Percentiles rank a stretch among this genome's conserved stretches.
Evolutionary conservation across 73 alveolate genomes (phyloP).

Genomic region (Tetrahymena malaccensis): DNA sequence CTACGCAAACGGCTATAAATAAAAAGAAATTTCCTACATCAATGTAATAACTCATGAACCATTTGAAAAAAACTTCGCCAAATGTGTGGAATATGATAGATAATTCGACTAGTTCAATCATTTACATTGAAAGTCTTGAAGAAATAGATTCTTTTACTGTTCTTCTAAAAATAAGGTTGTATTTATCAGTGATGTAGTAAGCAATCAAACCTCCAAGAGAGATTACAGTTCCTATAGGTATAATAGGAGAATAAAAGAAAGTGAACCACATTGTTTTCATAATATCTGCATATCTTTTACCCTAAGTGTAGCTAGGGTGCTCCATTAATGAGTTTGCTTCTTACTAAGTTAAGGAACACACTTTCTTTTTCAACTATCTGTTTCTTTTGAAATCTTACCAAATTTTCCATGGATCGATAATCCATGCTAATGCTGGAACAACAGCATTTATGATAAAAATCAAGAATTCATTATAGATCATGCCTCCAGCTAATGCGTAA

Average conservation of each 20-base stretch:
- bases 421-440: slow-evolving; percentile 33
- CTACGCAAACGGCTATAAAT: slow-evolving; percentile 5
- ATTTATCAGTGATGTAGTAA: slow-evolving; percentile 29
- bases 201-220: slow-evolving; percentile 15
- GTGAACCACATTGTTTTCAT: slow-evolving; percentile 49
- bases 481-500: slow-evolving; percentile 36
- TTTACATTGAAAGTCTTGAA: slow-evolving; percentile 9
- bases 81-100: slow-evolving; percentile 12
- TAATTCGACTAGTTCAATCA: slow-evolving; percentile 28
- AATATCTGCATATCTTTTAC: slow-evolving; percentile 40
- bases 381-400: slow-evolving; percentile 20
- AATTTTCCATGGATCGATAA: slow-evolving; percentile 38
- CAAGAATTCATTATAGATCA: slow-evolving; percentile 33
- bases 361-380: slow-evolving; percentile 5
- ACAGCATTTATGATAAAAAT: slow-evolving; percentile 30
- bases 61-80: slow-evolving; percentile 12
- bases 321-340: slow-evolving; percentile 42
- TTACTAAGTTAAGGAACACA: slow-evolving; percentile 8
- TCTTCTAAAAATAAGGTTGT: slow-evolving; percentile 22
- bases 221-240: slow-evolving; percentile 22
- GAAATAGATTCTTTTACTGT: slow-evolving; percentile 32
- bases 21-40: slow-evolving; percentile 24
- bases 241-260: slow-evolving; percentile 29
- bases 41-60: slow-evolving; percentile 6
- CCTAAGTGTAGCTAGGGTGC: slow-evolving; percentile 33